Evolutionary conservation across 768 basidiomycete species (phyloP), one percentile per base, ranked within the genome.

Genomic region (Podaxis sp.): DNA sequence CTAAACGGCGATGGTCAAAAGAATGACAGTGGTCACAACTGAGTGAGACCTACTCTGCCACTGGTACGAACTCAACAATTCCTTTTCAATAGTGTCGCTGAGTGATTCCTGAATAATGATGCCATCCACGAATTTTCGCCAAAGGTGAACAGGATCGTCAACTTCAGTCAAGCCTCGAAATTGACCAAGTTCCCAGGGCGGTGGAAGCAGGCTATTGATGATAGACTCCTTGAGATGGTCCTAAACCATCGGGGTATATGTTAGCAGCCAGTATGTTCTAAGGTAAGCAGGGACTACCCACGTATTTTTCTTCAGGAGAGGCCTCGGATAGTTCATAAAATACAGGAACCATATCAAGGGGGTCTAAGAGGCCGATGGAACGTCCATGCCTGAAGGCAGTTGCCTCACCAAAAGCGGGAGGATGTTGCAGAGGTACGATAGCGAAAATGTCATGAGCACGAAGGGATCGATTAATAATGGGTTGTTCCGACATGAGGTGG

Each of bases 321-420:
- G 44, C 24, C 12, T 42, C 61, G 1, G 61, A 30, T n/a, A 77
- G 64, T 44, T 80, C 75, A 62, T 77, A 82, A 28, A 81, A 68
- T 36, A 73, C 73, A 1, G 82, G 80, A 17, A 79, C 59, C 83
- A 86, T 85, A 67, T 86, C 85, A n/a, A 85, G 72, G 4, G 85
- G 85, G 67, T 86, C 84, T 9, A 84, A 71, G 19, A 85, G 77
- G 33, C 79, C 82, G 39, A 85, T 77, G 11, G 71, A 68, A 12
- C 70, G 69, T 19, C 80, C 82, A 64, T 80, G 75, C 57, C 73
- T 74, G 49, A 72, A 72, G 2, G 53, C 26, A 24, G 62, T 51
- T 12, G 67, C 52, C 17, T 70, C 73, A 15, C 74, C 74, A 58
- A 83, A 75, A 2, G 82, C 75, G 2, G 85, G 85, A 19, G 77